Evolutionary conservation across 1,284 basidiomycete genomes (phyloP).

Genomic region (Rhodotorula sp.): DNA sequence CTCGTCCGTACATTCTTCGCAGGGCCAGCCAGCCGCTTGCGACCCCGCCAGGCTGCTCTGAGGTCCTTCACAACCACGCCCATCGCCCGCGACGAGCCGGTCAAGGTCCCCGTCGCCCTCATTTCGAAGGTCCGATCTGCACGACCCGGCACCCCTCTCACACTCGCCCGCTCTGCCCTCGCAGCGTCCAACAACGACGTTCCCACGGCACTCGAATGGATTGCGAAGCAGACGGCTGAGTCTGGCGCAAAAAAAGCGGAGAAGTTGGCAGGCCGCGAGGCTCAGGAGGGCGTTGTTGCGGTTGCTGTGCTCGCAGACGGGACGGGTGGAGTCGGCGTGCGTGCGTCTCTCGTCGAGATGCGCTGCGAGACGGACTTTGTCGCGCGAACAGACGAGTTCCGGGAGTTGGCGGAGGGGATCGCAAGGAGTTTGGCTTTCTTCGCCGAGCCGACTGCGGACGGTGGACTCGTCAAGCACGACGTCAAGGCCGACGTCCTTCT

Average conservation of each 20-base stretch:
- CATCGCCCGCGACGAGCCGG: background rate
- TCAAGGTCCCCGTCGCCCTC: conserved; percentile 60
- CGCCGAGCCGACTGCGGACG: conserved; percentile 53
- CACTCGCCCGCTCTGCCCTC: conserved; percentile 86
- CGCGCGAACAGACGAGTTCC: conserved; percentile 79
- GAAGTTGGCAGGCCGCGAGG: conserved; percentile 71
- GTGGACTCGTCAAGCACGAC: conserved; percentile 10
- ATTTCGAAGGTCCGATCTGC: conserved; percentile 75
- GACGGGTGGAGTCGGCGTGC: conserved; percentile 56
- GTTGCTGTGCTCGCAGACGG: conserved; percentile 68
- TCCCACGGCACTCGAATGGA: conserved; percentile 71
- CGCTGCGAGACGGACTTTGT: conserved; percentile 99
- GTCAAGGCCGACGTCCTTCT: conserved; percentile 25
- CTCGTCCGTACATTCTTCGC: background rate
- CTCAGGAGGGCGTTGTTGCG: conserved; percentile 76
- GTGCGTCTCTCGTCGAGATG: conserved; percentile 84
- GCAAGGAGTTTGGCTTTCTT: conserved; percentile 83
- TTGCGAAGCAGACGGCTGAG: conserved; percentile 67
- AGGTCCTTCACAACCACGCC: background rate
- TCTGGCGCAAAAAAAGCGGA: conserved; percentile 76
- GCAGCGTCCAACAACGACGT: conserved; percentile 71
- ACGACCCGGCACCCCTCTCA: conserved; percentile 66
- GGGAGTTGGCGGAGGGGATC: conserved; percentile 71
- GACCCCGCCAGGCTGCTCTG: background rate
- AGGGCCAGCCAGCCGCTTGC: no score